phyloP scores from a whole-genome alignment of 805 yeast species.

The Wickerhamiella alocasiicola region DNA sequence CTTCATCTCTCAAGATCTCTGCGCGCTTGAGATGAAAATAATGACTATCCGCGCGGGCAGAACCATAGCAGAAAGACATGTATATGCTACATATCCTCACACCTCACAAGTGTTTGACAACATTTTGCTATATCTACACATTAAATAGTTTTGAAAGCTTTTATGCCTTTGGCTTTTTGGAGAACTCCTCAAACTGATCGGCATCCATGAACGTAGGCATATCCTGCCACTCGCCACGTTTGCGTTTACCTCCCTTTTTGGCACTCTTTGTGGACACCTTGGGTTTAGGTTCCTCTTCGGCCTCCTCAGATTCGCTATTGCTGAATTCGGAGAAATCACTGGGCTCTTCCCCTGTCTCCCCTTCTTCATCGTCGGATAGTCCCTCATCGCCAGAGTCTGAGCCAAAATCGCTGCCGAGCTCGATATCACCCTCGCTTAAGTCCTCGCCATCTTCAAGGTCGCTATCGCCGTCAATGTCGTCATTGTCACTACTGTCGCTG shows the following conservation, averaged over 20 bases:
- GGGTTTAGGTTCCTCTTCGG: conserved; percentile 1
- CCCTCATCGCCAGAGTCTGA: conserved; percentile 23
- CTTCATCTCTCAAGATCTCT: too few species aligned
- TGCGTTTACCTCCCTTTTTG: conserved; percentile 16
- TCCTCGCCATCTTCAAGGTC: conserved; percentile 16
- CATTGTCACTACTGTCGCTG: conserved; percentile 20
- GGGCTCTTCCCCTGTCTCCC: conserved; percentile 67
- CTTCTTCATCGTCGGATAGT: conserved; percentile 32
- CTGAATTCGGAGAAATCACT: conserved; percentile 4
- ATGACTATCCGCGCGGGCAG: too few species aligned
- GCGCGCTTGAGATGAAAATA: too few species aligned
- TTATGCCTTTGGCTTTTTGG: conserved; percentile 8
- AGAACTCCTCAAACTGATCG: conserved; percentile 20
- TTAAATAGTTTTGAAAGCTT: too few species aligned
- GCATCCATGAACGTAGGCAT: conserved; percentile 23
- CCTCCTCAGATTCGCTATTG: conserved; percentile 20
- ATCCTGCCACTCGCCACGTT: conserved; percentile 19
- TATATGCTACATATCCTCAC: too few species aligned
- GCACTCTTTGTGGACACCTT: conserved; percentile 1
- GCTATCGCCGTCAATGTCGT: conserved; percentile 20
- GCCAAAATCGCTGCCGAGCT: conserved; percentile 14
- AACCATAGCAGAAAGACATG: too few species aligned
- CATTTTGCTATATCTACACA: too few species aligned
- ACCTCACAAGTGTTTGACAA: too few species aligned
- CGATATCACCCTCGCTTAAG: conserved; percentile 22